Percentiles rank a stretch among this genome's conserved stretches.
Evolutionary conservation across 306 rosid species (phyloP).

Genomic region (Malus sieversii): DNA sequence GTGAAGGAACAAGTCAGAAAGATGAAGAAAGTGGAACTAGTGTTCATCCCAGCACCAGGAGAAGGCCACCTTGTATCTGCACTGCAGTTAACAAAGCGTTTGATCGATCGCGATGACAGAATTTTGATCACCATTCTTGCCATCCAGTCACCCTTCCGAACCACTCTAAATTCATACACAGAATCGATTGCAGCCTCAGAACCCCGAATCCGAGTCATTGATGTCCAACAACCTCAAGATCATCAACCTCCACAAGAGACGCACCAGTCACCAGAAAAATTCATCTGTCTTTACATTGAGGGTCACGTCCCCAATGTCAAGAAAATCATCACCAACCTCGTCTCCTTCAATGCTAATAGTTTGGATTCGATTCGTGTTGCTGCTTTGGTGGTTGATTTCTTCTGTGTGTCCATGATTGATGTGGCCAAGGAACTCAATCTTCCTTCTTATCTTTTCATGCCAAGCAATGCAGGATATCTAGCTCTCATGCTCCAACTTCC

Average conservation of each 20-base stretch:
- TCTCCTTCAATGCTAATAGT: background rate
- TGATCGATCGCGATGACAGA: constrained; percentile 14
- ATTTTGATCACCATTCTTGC: constrained; percentile 37
- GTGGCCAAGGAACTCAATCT: constrained; percentile 39
- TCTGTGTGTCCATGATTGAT: constrained; percentile 39
- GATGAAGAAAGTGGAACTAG: constrained; percentile 21
- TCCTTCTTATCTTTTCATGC: constrained; percentile 38
- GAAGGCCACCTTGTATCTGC: constrained; percentile 43
- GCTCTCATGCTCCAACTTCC: constrained; percentile 26
- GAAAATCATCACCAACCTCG: constrained; percentile 3
- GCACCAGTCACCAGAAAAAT: constrained; percentile 15
- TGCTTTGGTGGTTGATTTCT: constrained; percentile 45
- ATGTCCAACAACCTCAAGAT: constrained; percentile 42
- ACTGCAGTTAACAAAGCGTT: constrained; percentile 41
- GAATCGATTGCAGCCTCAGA: constrained; percentile 28
- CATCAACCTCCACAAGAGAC: constrained; percentile 21
- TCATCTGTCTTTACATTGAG: constrained; percentile 19
- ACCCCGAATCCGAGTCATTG: constrained; percentile 29
- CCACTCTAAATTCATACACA: constrained; percentile 32
- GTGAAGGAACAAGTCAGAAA: background rate
- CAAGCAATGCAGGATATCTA: constrained; percentile 37
- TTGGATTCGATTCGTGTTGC: constrained; percentile 15
- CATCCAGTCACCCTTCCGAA: constrained; percentile 17
- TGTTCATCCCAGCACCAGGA: constrained; percentile 46
- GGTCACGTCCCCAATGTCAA: constrained; percentile 17